These are phyloP conservation scores for Coemansia sp. DNA, from an alignment of 192 early-diverging fungal genomes.

Conservation along the genomic window DNA sequence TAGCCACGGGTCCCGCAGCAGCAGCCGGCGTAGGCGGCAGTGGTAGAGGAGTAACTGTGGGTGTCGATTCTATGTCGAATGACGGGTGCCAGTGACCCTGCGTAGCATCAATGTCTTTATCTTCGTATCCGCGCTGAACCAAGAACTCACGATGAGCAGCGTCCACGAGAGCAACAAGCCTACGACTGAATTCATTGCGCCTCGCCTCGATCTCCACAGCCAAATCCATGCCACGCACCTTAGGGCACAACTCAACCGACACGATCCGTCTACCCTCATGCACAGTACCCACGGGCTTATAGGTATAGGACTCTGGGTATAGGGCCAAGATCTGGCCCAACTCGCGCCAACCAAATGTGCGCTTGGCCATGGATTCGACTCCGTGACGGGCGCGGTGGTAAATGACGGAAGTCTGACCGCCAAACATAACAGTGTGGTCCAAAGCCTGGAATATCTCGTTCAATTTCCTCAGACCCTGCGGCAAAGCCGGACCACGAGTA, in stretches of 20 bases:
- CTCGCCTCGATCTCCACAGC: conserved; percentile 44
- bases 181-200: conserved; percentile 23
- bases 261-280: conserved; percentile 32
- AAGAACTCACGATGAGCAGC: conserved; percentile 33
- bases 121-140: conserved; percentile 19
- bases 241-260: conserved; percentile 49
- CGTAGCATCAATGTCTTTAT: neutral
- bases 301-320: conserved; percentile 58
- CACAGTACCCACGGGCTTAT: conserved; percentile 22
- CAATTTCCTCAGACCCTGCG: conserved; percentile 37
- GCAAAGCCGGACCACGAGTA: conserved; percentile 12
- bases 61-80: conserved; percentile 43
- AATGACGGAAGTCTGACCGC: conserved; percentile 32
- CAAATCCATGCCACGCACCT: conserved; percentile 13
- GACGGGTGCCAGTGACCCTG: conserved; percentile 29
- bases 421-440: conserved; percentile 54
- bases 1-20: conserved; percentile 15
- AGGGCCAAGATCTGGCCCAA: conserved; percentile 61
- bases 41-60: conserved; percentile 20
- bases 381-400: conserved; percentile 59
- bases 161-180: conserved; percentile 19
- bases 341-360: conserved; percentile 59
- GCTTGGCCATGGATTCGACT: conserved; percentile 59
- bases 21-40: conserved; percentile 25
- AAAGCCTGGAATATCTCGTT: conserved; percentile 50